Evolutionary conservation across 2,329 filamentous ascomycete species (phyloP), one percentile per base, ranked within the genome.

Genomic region (Penicillium sp.): DNA sequence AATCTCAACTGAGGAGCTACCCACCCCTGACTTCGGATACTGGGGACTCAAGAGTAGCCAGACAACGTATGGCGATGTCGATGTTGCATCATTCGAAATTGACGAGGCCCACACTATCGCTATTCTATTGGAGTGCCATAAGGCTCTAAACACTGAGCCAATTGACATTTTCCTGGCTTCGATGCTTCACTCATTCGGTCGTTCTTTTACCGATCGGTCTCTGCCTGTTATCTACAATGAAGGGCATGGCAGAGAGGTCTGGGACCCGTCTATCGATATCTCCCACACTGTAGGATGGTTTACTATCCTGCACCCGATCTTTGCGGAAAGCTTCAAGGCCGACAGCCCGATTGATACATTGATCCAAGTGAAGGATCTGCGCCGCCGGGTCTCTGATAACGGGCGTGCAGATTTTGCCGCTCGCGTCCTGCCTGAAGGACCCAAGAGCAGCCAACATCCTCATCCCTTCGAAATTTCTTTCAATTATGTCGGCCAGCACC

Each of bases 251-350:
- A 59, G 72, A 26, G 71, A 75, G 48, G 58, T 66, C 0, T 74
- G 71, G 62, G 63, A 72, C 34, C 33, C 60, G 0, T 62, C 61
- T 2, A 67, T 75, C 33, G 73, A 76, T 33, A 63, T 75, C 4
- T 72, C 72, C 2, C 63, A 70, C 4, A 76, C 73, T 1, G 63
- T 75, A 2, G 73, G 73, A 5, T 76, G 73, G 73, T 76, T 75
- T 43, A 75, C 73, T 1, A 71, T 70, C 15, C 52, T 75, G 6
- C 71, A 70, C 35, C 72, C 72, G 0, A 64, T 74, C 3, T 64
- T 63, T 17, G 58, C 70, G 0, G 46, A 54, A 2, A 45, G 50
- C 2, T 50, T 58, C 21, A 53, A 51, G 10, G 29, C 57, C 1
- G 45, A 59, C 2, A 44, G 59, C 33, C 53, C 63, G 0, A 39